phyloP scores from a whole-genome alignment of 352 stramenopile species.

The Blastocystis sp. region DNA sequence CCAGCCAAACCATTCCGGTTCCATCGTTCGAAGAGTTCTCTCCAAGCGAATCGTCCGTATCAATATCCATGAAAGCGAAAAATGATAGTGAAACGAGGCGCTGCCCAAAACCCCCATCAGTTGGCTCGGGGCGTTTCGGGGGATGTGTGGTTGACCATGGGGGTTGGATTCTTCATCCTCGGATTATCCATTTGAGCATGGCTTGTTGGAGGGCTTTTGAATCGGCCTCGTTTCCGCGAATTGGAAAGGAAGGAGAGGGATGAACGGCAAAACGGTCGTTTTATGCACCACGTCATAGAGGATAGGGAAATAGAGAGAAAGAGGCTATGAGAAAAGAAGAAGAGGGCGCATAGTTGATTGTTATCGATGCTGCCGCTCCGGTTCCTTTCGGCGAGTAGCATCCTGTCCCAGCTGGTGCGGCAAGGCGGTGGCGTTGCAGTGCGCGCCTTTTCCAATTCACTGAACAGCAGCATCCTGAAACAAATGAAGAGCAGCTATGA shows the following conservation, averaged over 20 bases:
- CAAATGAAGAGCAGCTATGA: slow-evolving; percentile 36
- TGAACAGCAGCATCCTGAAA: slow-evolving; percentile 2
- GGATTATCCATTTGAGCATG: neutral
- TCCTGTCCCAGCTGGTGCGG: no score
- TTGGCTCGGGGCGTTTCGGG: neutral
- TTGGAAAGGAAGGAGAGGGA: no score
- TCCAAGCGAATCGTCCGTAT: slow-evolving; percentile 45
- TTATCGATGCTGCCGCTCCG: no score
- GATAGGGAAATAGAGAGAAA: no score
- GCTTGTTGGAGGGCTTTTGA: neutral
- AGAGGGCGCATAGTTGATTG: no score
- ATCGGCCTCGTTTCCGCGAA: neutral
- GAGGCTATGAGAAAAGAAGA: no score
- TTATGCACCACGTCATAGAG: no score
- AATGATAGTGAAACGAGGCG: neutral
- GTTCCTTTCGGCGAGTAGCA: no score
- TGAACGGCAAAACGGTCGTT: no score
- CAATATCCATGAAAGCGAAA: slow-evolving; percentile 41
- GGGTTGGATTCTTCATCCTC: neutral
- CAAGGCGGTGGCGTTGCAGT: neutral
- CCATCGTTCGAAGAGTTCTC: slow-evolving; percentile 38
- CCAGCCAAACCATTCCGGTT: slow-evolving; percentile 2
- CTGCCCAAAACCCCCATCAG: neutral
- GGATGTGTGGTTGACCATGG: neutral
- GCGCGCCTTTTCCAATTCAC: slow-evolving; percentile 7